Conservation (phyloP, 345 rosid species). For the Clausena lansium region DNA sequence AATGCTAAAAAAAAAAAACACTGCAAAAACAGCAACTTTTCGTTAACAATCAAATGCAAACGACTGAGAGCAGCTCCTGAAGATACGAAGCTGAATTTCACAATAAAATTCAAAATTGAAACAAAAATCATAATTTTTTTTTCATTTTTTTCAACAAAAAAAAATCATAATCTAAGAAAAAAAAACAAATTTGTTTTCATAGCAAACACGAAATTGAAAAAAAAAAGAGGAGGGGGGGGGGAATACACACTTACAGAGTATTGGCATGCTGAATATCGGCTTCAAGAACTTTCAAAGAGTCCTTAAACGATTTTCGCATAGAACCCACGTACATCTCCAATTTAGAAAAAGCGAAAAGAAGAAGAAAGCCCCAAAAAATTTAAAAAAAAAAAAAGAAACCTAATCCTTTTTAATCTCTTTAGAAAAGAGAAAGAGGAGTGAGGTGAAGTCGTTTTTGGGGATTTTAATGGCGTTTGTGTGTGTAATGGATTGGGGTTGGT, state of each 20-base stretch:
- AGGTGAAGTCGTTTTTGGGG: neutral
- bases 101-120: neutral
- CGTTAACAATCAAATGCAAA: neutral
- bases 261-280: conserved; percentile 77
- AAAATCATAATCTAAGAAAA: neutral
- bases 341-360: neutral
- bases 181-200: neutral
- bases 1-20: neutral
- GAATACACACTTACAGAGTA: conserved; percentile 46
- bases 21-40: neutral
- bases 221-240: neutral
- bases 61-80: neutral
- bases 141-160: no score
- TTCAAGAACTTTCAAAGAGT: conserved; percentile 56
- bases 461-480: neutral
- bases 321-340: conserved; percentile 45
- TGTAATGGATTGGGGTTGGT: conserved; percentile 12
- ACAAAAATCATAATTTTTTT: neutral
- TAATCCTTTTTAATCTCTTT: conserved; percentile 3
- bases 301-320: conserved; percentile 56
- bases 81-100: neutral
- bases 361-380: neutral
- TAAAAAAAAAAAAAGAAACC: neutral
- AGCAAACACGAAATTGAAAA: neutral
- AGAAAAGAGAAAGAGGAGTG: neutral